These are phyloP conservation scores for Cordia subcordata DNA, from an alignment of 257 asterid genomes.

Conservation along the genomic window DNA sequence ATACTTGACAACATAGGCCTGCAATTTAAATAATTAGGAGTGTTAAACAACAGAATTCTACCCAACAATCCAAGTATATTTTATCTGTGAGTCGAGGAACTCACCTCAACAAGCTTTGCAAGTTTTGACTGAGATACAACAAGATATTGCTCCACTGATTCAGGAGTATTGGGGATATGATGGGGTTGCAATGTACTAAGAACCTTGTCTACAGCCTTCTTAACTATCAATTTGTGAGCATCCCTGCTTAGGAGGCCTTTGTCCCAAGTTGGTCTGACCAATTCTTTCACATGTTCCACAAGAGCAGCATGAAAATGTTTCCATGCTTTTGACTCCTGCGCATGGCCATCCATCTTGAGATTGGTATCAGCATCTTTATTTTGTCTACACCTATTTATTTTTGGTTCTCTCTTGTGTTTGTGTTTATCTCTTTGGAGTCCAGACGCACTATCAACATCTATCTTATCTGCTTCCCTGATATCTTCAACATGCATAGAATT, in stretches of 20 bases:
- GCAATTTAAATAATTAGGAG: conserved; percentile 42
- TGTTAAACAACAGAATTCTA: conserved; percentile 17
- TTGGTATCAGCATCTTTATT: conserved; percentile 30
- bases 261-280: conserved; percentile 77
- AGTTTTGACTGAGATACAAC: conserved; percentile 54
- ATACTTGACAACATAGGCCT: conserved; percentile 73
- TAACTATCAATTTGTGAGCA: conserved; percentile 76
- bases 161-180: conserved; percentile 67
- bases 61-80: not conserved
- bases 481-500: conserved; percentile 26
- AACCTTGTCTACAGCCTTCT: conserved; percentile 70
- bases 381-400: conserved; percentile 34
- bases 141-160: conserved; percentile 51
- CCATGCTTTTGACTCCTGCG: conserved; percentile 40
- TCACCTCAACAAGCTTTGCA: conserved; percentile 79
- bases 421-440: conserved; percentile 29
- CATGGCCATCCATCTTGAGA: conserved; percentile 25
- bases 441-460: conserved; percentile 30
- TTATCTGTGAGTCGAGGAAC: conserved; percentile 26
- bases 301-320: conserved; percentile 61
- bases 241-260: conserved; percentile 72
- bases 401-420: conserved; percentile 21
- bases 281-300: conserved; percentile 67
- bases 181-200: conserved; percentile 48
- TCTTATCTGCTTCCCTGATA: conserved; percentile 25